Conservation (phyloP, 2,329 filamentous ascomycete species). For the Lasiodiplodia theobromae region DNA sequence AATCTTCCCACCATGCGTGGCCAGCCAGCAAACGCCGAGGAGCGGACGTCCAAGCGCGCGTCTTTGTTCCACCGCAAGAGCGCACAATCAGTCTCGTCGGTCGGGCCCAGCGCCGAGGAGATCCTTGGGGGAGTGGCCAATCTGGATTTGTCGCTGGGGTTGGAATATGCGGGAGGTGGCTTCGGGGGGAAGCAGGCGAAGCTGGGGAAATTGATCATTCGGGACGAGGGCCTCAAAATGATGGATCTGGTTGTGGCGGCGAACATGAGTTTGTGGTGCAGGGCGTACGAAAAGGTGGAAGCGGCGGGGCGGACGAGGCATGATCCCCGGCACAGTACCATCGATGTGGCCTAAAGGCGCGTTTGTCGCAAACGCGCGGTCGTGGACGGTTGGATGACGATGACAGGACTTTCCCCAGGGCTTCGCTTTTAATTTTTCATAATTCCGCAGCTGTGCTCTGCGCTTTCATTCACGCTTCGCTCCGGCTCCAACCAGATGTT, state of each 20-base stretch:
- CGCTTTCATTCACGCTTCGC: not conserved
- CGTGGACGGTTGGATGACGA: not conserved
- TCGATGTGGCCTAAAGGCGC: not conserved
- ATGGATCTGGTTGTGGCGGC: constrained; percentile 89
- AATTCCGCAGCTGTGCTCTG: not conserved
- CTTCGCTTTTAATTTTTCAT: constrained; percentile 11
- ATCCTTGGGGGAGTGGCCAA: constrained; percentile 39
- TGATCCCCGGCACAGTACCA: constrained; percentile 10
- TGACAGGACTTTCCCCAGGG: not conserved
- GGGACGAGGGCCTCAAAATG: constrained; percentile 94
- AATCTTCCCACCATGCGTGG: constrained; percentile 66
- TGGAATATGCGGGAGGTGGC: constrained; percentile 85
- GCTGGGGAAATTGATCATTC: constrained; percentile 88
- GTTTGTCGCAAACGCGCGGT: not conserved
- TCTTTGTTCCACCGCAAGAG: constrained; percentile 45
- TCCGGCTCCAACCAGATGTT: not conserved
- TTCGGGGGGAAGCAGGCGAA: constrained; percentile 87
- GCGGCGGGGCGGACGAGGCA: constrained; percentile 24
- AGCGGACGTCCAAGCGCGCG: constrained; percentile 40
- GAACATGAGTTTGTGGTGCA: constrained; percentile 94
- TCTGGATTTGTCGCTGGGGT: constrained; percentile 77
- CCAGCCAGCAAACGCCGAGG: constrained; percentile 42
- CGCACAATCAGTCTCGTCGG: constrained; percentile 37
- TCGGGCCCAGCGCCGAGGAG: constrained; percentile 5
- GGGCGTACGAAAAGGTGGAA: constrained; percentile 71